These are phyloP conservation scores for Zygosaccharomyces rouxii DNA, from an alignment of 805 yeast species.

Conservation along the genomic window DNA sequence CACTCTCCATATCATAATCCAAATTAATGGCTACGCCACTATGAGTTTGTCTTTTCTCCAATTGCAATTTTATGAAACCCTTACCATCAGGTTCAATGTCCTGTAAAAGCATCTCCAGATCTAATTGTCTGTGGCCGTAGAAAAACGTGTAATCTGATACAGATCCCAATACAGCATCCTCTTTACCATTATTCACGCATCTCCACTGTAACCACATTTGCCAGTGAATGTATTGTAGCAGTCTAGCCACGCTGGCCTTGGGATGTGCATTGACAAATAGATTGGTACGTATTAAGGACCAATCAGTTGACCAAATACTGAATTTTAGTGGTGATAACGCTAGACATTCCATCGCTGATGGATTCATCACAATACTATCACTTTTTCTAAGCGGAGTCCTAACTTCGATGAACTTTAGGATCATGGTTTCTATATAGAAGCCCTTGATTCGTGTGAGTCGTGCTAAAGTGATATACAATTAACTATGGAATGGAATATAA, in stretches of 20 bases:
- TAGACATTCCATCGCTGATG: slow-evolving; percentile 11
- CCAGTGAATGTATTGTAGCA: slow-evolving; percentile 30
- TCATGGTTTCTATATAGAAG: background rate
- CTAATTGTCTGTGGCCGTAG: slow-evolving; percentile 10
- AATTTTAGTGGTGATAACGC: slow-evolving; percentile 20
- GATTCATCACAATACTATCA: background rate
- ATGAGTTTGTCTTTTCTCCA: slow-evolving; percentile 10
- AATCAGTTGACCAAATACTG: slow-evolving; percentile 23
- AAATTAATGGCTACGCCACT: slow-evolving; percentile 9
- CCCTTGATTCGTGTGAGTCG: slow-evolving; percentile 1
- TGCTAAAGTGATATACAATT: slow-evolving; percentile 2
- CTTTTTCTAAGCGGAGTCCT: background rate
- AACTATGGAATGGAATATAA: background rate
- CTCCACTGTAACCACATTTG: slow-evolving; percentile 7
- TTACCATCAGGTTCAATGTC: slow-evolving; percentile 17
- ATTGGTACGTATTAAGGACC: slow-evolving; percentile 11
- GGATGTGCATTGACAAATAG: slow-evolving; percentile 27
- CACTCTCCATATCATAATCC: slow-evolving; percentile 9
- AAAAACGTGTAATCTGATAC: slow-evolving; percentile 11
- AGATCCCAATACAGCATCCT: slow-evolving; percentile 1
- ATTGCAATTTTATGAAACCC: slow-evolving; percentile 14
- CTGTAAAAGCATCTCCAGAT: slow-evolving; percentile 11
- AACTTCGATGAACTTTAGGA: background rate
- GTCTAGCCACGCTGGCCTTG: slow-evolving; percentile 20
- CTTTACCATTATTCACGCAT: background rate